Conservation (phyloP, 2,329 filamentous ascomycete genomes). For the Pseudogymnoascus sp. region DNA sequence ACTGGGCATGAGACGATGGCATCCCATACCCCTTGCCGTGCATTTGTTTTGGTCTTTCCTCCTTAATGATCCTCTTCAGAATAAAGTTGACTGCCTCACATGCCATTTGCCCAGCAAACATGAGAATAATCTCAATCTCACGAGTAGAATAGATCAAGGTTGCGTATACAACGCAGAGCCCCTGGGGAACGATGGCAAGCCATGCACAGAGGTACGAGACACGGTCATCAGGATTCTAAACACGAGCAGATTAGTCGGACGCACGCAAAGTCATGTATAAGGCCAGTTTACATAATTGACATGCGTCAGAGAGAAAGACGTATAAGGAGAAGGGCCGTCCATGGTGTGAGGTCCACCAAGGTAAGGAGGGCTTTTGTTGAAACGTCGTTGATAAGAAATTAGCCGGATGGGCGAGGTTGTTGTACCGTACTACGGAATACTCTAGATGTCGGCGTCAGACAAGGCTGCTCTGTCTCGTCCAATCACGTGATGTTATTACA, state of each 20-base stretch:
- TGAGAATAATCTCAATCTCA: conserved; percentile 80
- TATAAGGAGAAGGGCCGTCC: conserved; percentile 52
- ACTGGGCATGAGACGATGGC: conserved; percentile 93
- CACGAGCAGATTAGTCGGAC: neutral
- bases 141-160: conserved; percentile 87
- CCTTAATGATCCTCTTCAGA: conserved; percentile 85
- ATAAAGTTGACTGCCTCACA: conserved; percentile 89
- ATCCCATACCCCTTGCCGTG: conserved; percentile 95
- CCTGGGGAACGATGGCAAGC: conserved; percentile 90
- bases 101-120: conserved; percentile 84
- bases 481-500: conserved; percentile 10
- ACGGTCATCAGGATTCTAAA: conserved; percentile 75
- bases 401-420: neutral
- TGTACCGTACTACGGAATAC: neutral
- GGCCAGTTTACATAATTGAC: conserved; percentile 79
- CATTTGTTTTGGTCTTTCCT: conserved; percentile 77
- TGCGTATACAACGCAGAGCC: conserved; percentile 80
- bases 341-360: conserved; percentile 18
- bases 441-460: neutral
- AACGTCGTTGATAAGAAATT: neutral
- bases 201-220: conserved; percentile 86
- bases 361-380: neutral
- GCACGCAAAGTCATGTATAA: conserved; percentile 9
- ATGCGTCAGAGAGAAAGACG: conserved; percentile 89
- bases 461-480: neutral